Evolutionary conservation across 2,329 filamentous ascomycete genomes (phyloP), one percentile per base, ranked within the genome.

Genomic region (Hypoxylon sp.): DNA sequence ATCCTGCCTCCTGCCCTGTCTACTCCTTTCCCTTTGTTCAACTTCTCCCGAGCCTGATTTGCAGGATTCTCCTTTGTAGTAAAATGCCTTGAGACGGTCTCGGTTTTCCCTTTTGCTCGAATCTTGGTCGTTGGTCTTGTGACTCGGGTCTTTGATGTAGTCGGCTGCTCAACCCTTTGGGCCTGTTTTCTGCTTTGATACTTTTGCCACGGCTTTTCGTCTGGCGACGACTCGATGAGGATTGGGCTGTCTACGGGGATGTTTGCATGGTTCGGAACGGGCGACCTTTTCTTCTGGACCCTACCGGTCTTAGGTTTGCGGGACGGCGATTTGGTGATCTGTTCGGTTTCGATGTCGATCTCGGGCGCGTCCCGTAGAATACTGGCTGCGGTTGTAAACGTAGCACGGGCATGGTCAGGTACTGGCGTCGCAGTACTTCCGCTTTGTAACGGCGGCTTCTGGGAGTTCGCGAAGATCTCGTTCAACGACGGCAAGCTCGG

Each of bases 401-500:
- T 70, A 9, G 65, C 68, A 13, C 67, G 60, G 2, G 72, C 74
- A 64, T 75, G 66, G 13, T 71, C 60, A 3, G 79, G 73, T 29
- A 79, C 74, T 3, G 75, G 64, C 1, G 72, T 62, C 2, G 73
- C 72, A 58, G 73, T 72, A 59, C 70, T 78, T 4, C 75, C 77
- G 35, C 69, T 76, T 35, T 68, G 69, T 8, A 78, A 58, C 1
- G 73, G 37, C 2, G 75, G 65, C 9, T 65, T 73, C 21, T 65
- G 74, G 9, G 66, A 62, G 29, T 76, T 79, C 2, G 75, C 72
- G 1, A 82, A 62, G 8, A 86, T 69, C 2, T 85, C 78, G 31
- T 75, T 74, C 0, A 86, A 70, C 0, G 83, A 78, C 2, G 84
- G 84, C 0, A 86, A 70, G n/a, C 76, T 77, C n/a, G 83, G 82